Evolutionary conservation across 2,329 filamentous ascomycete genomes (phyloP), one percentile per base, ranked within the genome.

Genomic region (Lasiodiplodia citricola): DNA sequence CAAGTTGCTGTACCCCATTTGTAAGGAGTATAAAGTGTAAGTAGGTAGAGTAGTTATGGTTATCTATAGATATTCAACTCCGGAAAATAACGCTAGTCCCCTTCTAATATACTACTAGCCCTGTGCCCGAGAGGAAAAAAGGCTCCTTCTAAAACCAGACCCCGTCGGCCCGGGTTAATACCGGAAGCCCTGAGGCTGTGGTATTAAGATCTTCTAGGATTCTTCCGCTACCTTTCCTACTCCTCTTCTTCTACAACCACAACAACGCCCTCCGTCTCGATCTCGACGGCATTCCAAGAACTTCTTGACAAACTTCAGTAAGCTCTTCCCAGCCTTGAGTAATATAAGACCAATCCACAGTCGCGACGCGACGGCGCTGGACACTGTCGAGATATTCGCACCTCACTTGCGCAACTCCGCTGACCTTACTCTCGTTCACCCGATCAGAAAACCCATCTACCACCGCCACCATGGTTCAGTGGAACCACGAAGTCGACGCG

Each of bases 401-500:
- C 31, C 31, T 35, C 31, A 35, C 31, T 35, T 35, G 6, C 7
- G 8, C 31, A 35, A 5, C 31, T 35, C 7, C 31, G 2, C 31
- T 35, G 7, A 35, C 31, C 7, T 35, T 10, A 35, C 31, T 10
- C 31, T 35, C 7, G 31, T 35, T 8, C 2, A 23, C 54, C 38
- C 38, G 25, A 52, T 18, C n/a, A 37, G 31, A 56, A 52, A 25
- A 3, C 23, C 28, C 28, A 47, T n/a, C 44, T 14, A 11, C 35
- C 31, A 31, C 44, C 18, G 44, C 55, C 31, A 65, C 3, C n/a
- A 64, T 57, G 58, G 65, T 67, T 8, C 6, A 38, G 3, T 70
- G 69, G 69, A 62, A 21, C 1, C 2, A 56, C 1, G 67, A 70
- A 6, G 56, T 57, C 8, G 69, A 70, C 21, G 58, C 66, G 1